Evolutionary conservation across 208 protist species (phyloP), one percentile per base, ranked within the genome.

Genomic region (Leishmania major): DNA sequence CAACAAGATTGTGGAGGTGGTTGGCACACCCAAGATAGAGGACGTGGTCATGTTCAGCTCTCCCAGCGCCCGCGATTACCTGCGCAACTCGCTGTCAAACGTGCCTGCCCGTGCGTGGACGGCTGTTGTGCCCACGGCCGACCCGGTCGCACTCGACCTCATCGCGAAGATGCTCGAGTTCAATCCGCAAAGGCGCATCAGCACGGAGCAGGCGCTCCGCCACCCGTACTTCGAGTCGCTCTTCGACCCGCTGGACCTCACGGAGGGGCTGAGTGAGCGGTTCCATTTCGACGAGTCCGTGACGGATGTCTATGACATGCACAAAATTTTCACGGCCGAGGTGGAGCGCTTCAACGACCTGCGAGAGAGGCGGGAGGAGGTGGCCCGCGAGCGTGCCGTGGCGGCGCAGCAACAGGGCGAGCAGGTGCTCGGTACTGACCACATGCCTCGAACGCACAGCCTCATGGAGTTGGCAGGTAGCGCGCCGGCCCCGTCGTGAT

Each of bases 1-100:
- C 45, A 95, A 98, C 88, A 97, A 96, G 67, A 97, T 99, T 70
- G 94, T 98, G 2, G 94, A 97, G 74, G 90, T 98, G 62, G 89
- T 98, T 6, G 97, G 97, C 71, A 96, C 95, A 15, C 97, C 97
- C 6, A 80, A 89, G 22, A 93, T 97, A 83, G 95, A 98, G 25
- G 98, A 99, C 55, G 88, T 99, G 11, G 84, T 73, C 70, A 90
- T 93, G 81, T 98, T 99, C 83, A 94, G 91, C 67, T 97, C 94
- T 43, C 78, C 85, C 45, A 94, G 94, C 53, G 97, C 96, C 15
- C 90, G 89, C 43, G 85, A 98, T 59, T 99, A 98, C 84, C 86
- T 99, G 67, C 83, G 84, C 64, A 90, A 88, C 81, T 92, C 92
- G 31, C 90, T 98, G 15, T 92, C 89, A 13, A 90, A 95, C 83